These are phyloP conservation scores for Antitrichia curtipendula DNA, from an alignment of 225 moss, liverwort and hornwort species.

Conservation along the genomic window DNA sequence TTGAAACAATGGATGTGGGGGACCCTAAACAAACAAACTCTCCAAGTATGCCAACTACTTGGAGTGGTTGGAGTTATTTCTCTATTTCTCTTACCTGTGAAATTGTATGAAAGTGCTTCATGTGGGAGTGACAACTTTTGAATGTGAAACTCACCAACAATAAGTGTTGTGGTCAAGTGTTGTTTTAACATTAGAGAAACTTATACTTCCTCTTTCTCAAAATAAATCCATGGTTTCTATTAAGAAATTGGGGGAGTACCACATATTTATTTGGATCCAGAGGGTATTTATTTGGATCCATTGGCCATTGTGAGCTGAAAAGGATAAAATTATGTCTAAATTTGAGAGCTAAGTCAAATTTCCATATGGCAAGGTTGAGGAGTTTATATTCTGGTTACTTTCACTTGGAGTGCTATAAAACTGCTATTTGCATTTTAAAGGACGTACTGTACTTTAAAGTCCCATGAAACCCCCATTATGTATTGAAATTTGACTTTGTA, in stretches of 20 bases:
- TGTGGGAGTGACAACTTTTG: neutral
- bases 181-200: neutral
- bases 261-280: neutral
- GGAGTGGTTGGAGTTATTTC: neutral
- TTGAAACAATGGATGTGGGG: neutral
- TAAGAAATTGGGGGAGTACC: rapidly evolving
- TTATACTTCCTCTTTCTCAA: neutral
- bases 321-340: neutral
- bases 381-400: neutral
- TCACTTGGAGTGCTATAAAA: neutral
- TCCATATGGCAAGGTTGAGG: neutral
- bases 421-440: neutral
- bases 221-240: neutral
- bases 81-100: neutral
- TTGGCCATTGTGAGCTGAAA: neutral
- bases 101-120: neutral
- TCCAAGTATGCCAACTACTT: neutral
- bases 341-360: neutral
- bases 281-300: too few relatives aligned
- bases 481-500: neutral
- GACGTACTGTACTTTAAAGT: neutral
- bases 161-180: neutral
- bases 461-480: neutral
- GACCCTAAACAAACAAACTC: rapidly evolving
- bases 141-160: neutral